Base-by-base conservation (phyloP, 768 basidiomycete species). In the Fomitopsis pulvina region DNA sequence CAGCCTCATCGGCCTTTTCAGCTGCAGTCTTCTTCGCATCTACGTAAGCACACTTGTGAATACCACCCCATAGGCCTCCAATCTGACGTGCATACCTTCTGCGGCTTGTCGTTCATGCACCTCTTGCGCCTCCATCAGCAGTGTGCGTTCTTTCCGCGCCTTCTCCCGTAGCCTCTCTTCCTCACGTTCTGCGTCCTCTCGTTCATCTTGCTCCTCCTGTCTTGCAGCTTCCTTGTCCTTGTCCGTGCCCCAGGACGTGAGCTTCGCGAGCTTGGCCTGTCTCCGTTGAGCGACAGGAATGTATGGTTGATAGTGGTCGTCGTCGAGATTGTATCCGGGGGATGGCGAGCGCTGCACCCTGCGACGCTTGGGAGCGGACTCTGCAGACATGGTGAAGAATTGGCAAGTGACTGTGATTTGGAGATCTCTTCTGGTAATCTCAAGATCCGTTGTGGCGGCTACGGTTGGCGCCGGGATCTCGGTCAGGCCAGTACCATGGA, bases 81-180 rank as follows among this genome's bases (percentile, higher is more conserved):
- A 41, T 5, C 24, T 22, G 22, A 20, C 37, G 16, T 14, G 61
- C 70, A 41, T 47, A 90, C 92, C 87, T 71, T 95, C 89, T 47
- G 74, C 76, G 3, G 87, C 90, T 67, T 85, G 91, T 65, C 76
- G 76, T 22, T 77, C 76, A 61, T 95, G 92, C 27, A 98, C 94
- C 62, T 98, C 95, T 67, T 97, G 92, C 1, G 96, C 96, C 64
- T 96, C 93, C 60, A 92, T 66, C 44, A 99, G 69, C 42, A 99
- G 68, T 0, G 93, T 96, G 58, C 92, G 71, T 69, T 94, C 92
- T 65, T 83, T 86, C 53, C 94, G 69, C 18, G 81, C 78, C 60
- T 77, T 83, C 64, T 95, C 92, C 57, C 78, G 78, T 28, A 74
- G 72, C 47, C 71, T 65, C 62, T 94, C 89, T 60, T 92, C 88